Base-by-base conservation (phyloP, 148 eudicot species). In the Hydrangea macrophylla region DNA sequence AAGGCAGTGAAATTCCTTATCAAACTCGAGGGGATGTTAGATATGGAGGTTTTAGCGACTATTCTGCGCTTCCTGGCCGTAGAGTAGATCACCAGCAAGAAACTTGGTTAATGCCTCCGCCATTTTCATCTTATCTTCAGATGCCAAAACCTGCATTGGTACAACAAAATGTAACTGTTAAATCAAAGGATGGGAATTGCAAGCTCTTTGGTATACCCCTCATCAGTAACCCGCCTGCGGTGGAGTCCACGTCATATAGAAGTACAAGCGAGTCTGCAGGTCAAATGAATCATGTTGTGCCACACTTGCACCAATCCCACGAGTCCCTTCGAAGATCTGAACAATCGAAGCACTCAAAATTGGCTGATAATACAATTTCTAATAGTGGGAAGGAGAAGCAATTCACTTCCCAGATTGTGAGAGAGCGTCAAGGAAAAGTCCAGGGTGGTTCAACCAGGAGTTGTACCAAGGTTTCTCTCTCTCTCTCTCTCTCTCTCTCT, bases 171-270 rank as follows among this genome's bases (percentile, higher is more conserved):
- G 89, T 84, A 56, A 56, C 83, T 42, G 69, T 45, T 5, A 85
- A 81, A 64, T 81, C 87, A 24, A 83, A 78, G 63, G 97, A 89
- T 54, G 90, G 86, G 65, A 87, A 80, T 71, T 91, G 79, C 73
- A 95, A 87, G 81, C 81, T 95, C 39, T 94, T 94, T 80, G 99
- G 99, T 56, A 83, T 90, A 58, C 83, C 89, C 18, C 88, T 94
- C 7, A 51, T 64, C 54, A 79, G 80, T 68, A 83, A 75, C 71
- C 74, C 84, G 39, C 68, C 70, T 48, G 11, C 78, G 35, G 64
- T 59, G 53, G 87, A 78, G 33, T 71, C 81, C 26, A 27, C 81
- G 28, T 58, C 79, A 39, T 35, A 54, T 45, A 79, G 36, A 27
- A 82, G 58, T 58, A 6, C 67, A 22, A 77, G 59, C 26, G 83